phyloP scores from a whole-genome alignment of 2,329 filamentous ascomycete genomes.

The Cordyceps javanica region DNA sequence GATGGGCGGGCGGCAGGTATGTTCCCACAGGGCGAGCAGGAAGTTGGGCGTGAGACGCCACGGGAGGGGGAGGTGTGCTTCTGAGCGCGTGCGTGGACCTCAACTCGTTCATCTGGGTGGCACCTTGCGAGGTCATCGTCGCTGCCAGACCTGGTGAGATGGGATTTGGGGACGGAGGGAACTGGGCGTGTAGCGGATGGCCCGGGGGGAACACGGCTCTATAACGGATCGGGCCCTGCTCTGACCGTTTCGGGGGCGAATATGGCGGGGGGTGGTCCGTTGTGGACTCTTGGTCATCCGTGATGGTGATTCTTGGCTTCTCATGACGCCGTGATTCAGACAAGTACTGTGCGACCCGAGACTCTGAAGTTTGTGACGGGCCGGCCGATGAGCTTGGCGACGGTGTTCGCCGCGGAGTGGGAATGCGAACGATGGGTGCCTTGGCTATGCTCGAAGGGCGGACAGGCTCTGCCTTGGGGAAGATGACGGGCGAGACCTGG shows the following conservation, averaged over 20 bases:
- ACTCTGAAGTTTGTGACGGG: slow-evolving; percentile 18
- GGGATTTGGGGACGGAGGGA: slow-evolving; percentile 54
- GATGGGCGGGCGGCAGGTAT: slow-evolving; percentile 40
- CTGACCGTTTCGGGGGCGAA: slow-evolving; percentile 38
- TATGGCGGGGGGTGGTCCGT: slow-evolving; percentile 49
- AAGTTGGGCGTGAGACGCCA: slow-evolving; percentile 23
- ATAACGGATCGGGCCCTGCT: slow-evolving; percentile 40
- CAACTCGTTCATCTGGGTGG: slow-evolving; percentile 54
- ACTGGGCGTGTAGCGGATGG: slow-evolving; percentile 39
- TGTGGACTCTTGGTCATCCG: slow-evolving; percentile 26
- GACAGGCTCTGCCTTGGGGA: slow-evolving; percentile 10
- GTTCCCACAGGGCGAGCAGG: slow-evolving; percentile 40
- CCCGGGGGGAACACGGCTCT: slow-evolving; percentile 53
- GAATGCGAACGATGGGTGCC: slow-evolving; percentile 31
- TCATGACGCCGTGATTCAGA: slow-evolving; percentile 14
- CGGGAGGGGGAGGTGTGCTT: slow-evolving; percentile 17
- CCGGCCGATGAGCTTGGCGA: slow-evolving; percentile 19
- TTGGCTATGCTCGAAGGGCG: not conserved
- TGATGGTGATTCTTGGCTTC: slow-evolving; percentile 34
- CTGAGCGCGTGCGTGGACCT: slow-evolving; percentile 38
- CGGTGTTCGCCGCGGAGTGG: slow-evolving; percentile 29
- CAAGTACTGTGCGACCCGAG: slow-evolving; percentile 12
- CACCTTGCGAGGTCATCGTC: slow-evolving; percentile 57
- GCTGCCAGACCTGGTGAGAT: slow-evolving; percentile 56
- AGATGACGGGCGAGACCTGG: not conserved